Evolutionary conservation across 1,139 yeast species (phyloP), one percentile per base, ranked within the genome.

Genomic region (Diutina pseudorugosa): DNA sequence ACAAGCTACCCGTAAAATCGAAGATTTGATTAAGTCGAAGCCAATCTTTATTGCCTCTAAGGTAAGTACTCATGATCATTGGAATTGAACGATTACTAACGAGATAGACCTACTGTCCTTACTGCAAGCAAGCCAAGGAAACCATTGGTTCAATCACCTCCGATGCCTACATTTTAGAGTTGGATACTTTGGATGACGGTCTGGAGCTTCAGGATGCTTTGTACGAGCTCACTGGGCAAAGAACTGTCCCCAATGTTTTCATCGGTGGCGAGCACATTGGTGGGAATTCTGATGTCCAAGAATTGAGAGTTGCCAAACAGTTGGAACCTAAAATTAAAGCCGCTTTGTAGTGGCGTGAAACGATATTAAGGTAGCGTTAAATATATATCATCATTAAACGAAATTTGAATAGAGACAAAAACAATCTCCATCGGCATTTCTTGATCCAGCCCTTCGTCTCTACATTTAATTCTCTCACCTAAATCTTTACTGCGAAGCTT

Each of bases 261-360:
- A 90, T 93, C 65, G 82, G 77, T 52, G 96, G 96, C 55, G 77
- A 88, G 70, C 96, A 89, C 72, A 81, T 93, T 62, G 98, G 98
- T 57, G 98, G 98, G 55, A 87, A 89, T 77, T 83, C 91, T 52
- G 95, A 86, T 60, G 74, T 91, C 57, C 95, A 88, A 70, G 71
- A 75, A 50, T 75, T 83, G 66, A 45, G 23, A 11, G 23, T 45
- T 25, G 49, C 49, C 30, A 27, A 27, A 8, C 20, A 67, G 57
- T 71, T 71, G 60, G 72, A 60, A 52, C 55, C 62, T 41, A 70
- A 70, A 62, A 65, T 71, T 57, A 71, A 69, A 61, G 74, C 76
- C 59, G 74, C 62, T 53, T 69, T 71, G 58, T 71, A 68, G 57
- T 3, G 14, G n/a, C 12, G 18, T 23, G 25, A 23, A 23, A 41